These are phyloP conservation scores for Radiomyces spectabilis DNA, from an alignment of 192 early-diverging fungal species.

Conservation along the genomic window DNA sequence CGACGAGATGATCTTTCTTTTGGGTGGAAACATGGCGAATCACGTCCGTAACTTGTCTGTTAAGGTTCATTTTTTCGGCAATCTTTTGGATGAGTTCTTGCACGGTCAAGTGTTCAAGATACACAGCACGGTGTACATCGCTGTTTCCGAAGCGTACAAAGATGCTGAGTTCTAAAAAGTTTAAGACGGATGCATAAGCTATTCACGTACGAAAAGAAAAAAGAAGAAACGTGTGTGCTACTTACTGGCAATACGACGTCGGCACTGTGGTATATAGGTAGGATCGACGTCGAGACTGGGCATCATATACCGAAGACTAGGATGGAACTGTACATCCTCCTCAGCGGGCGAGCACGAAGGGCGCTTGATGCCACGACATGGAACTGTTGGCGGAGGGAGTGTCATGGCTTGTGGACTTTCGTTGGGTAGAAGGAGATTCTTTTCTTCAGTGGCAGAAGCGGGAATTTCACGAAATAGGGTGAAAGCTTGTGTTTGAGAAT, in stretches of 20 bases:
- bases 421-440: too few species aligned
- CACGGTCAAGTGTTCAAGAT: constrained; percentile 49
- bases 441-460: too few species aligned
- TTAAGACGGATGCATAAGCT: too few species aligned
- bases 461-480: constrained; percentile 26
- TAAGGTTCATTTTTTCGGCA: constrained; percentile 43
- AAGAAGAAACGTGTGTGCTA: not conserved
- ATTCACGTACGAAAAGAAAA: too few species aligned
- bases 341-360: not conserved
- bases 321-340: not conserved
- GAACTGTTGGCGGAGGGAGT: not conserved
- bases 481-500: constrained; percentile 14
- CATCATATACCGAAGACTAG: too few species aligned
- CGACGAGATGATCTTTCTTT: constrained; percentile 38
- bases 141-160: constrained; percentile 50
- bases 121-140: constrained; percentile 51
- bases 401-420: not conserved
- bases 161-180: constrained; percentile 37
- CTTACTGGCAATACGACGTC: constrained; percentile 31
- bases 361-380: too few species aligned
- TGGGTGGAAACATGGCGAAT: constrained; percentile 20
- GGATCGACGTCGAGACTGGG: constrained; percentile 49
- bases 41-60: constrained; percentile 31
- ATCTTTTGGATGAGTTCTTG: constrained; percentile 46
- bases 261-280: constrained; percentile 47